phyloP scores from a whole-genome alignment of 306 rosid species.

The Cucumis cinereus region DNA sequence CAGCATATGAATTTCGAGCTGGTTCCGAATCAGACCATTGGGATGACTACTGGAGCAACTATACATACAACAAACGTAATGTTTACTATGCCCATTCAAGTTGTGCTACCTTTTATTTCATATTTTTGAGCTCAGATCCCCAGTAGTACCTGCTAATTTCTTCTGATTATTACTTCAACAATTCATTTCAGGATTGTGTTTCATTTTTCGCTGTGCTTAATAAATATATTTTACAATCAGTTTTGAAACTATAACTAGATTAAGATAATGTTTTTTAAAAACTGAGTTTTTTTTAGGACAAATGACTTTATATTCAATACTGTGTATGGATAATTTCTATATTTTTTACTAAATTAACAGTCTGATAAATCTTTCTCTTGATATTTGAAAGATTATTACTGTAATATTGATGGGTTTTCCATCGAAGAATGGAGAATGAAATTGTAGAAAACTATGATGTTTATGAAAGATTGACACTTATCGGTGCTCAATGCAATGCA shows the following conservation, averaged over 20 bases:
- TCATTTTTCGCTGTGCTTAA: neutral
- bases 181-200: neutral
- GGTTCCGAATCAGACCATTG: conserved; percentile 72
- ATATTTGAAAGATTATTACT: neutral
- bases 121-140: neutral
- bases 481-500: conserved; percentile 48
- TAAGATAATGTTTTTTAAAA: neutral
- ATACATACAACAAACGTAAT: conserved; percentile 90
- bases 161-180: neutral
- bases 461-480: neutral
- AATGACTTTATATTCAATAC: neutral
- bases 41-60: conserved; percentile 97
- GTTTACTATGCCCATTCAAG: conserved; percentile 2
- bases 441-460: neutral
- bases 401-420: neutral
- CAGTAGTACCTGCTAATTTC: neutral
- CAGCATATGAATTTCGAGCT: conserved; percentile 71
- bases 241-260: neutral
- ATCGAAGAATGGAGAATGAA: neutral
- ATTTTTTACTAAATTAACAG: neutral
- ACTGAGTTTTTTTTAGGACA: neutral
- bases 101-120: neutral
- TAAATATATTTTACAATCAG: neutral
- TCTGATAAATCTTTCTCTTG: neutral
- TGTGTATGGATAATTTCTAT: neutral